phyloP scores from a whole-genome alignment of 2,329 filamentous ascomycete species.

The Fusarium sulawesiense region DNA sequence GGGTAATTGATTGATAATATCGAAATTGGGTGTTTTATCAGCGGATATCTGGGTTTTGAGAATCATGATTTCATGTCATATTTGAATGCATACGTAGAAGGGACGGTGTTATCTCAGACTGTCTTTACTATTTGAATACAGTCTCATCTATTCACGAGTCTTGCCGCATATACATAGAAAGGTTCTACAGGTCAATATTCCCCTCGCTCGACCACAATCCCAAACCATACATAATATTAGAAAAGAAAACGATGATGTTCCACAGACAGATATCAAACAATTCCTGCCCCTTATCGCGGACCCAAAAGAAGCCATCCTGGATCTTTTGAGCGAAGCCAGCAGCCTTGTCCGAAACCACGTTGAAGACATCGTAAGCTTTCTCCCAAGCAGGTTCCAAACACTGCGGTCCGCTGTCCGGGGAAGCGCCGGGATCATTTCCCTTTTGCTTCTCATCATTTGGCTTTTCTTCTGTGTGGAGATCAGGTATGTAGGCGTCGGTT shows the following conservation, averaged over 20 bases:
- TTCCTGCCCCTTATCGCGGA: constrained; percentile 11
- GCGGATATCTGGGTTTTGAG: neutral
- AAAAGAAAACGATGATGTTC: constrained; percentile 6
- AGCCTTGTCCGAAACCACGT: neutral
- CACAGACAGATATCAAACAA: constrained; percentile 13
- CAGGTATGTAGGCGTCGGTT: neutral
- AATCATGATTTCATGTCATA: too few species aligned
- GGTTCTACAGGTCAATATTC: constrained; percentile 2
- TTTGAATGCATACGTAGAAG: neutral
- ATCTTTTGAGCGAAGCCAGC: neutral
- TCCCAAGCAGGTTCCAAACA: constrained; percentile 7
- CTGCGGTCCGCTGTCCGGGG: neutral
- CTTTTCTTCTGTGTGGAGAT: neutral
- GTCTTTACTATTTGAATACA: neutral
- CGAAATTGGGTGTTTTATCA: neutral
- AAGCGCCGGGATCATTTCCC: neutral
- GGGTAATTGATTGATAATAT: neutral
- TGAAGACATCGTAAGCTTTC: neutral
- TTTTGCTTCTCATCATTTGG: neutral
- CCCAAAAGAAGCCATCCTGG: neutral
- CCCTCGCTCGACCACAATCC: neutral
- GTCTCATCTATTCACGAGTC: too few species aligned
- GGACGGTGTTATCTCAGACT: neutral
- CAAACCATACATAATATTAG: neutral
- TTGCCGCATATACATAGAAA: neutral